Percentiles rank a stretch among this genome's conserved stretches.
These are phyloP conservation scores for Cladosporium oxysporum DNA, from an alignment of 2,329 filamentous ascomycete genomes.

Conservation along the genomic window DNA sequence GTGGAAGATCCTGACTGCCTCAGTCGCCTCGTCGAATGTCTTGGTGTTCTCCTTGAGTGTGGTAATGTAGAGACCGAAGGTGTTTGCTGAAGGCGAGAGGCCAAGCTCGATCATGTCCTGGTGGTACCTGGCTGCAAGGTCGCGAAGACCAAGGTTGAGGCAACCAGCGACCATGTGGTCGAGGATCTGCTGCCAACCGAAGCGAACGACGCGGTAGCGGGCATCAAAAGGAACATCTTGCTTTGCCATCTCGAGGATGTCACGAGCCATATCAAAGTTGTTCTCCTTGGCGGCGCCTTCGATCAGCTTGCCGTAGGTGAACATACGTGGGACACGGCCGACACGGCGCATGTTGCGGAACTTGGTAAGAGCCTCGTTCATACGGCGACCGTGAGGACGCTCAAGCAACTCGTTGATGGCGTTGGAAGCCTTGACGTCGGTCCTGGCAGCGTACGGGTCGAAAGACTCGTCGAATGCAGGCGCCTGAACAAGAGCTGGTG, in stretches of 20 bases:
- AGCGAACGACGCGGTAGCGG: slow-evolving; percentile 84
- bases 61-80: slow-evolving; percentile 98
- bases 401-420: slow-evolving; percentile 89
- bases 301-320: slow-evolving; percentile 95
- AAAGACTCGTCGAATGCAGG: slow-evolving; percentile 76
- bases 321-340: slow-evolving; percentile 89
- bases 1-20: slow-evolving; percentile 96
- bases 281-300: slow-evolving; percentile 84
- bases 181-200: slow-evolving; percentile 94
- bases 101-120: slow-evolving; percentile 90
- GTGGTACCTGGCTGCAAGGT: slow-evolving; percentile 81
- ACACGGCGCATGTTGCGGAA: slow-evolving; percentile 92
- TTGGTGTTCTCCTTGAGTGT: slow-evolving; percentile 95
- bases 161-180: slow-evolving; percentile 96
- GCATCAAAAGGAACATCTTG: slow-evolving; percentile 81
- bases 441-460: slow-evolving; percentile 87
- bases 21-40: slow-evolving; percentile 95
- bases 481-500: slow-evolving; percentile 55
- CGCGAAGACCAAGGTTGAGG: slow-evolving; percentile 77
- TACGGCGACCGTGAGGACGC: slow-evolving; percentile 67
- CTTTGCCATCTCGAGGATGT: slow-evolving; percentile 86
- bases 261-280: slow-evolving; percentile 78
- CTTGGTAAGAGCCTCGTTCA: slow-evolving; percentile 78
- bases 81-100: slow-evolving; percentile 90
- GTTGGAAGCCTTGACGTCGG: slow-evolving; percentile 90